Evolutionary conservation across 495 filamentous ascomycete species (phyloP).

Genomic region (Aspergillus bertholletiae): DNA sequence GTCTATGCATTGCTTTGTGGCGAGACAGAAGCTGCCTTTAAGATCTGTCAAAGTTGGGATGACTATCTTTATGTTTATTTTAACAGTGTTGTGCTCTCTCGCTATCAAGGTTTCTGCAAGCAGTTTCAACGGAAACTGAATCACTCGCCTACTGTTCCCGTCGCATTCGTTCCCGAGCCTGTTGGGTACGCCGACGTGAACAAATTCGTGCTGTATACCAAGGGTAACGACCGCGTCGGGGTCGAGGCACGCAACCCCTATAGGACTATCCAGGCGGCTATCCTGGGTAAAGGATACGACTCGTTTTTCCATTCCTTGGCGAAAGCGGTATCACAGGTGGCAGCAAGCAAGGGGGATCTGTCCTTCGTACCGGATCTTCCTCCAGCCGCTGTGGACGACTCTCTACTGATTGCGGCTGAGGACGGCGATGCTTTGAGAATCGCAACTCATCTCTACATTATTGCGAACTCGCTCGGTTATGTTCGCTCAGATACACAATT

Average conservation of each 20-base stretch:
- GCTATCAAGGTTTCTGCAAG: slow-evolving; percentile 43
- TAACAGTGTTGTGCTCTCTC: slow-evolving; percentile 68
- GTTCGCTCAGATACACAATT: slow-evolving; percentile 31
- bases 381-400: slow-evolving; percentile 27
- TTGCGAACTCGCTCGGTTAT: slow-evolving; percentile 36
- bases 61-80: slow-evolving; percentile 89
- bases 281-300: slow-evolving; percentile 37
- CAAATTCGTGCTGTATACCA: slow-evolving; percentile 37
- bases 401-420: slow-evolving; percentile 35
- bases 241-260: slow-evolving; percentile 42
- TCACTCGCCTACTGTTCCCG: slow-evolving; percentile 29
- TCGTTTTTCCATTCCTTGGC: slow-evolving; percentile 35
- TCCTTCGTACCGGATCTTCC: slow-evolving; percentile 32
- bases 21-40: slow-evolving; percentile 69
- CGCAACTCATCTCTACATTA: slow-evolving; percentile 48
- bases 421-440: slow-evolving; percentile 41
- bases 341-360: slow-evolving; percentile 15
- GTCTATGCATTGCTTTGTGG: slow-evolving; percentile 88
- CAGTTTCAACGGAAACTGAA: slow-evolving; percentile 42
- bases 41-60: slow-evolving; percentile 77
- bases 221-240: slow-evolving; percentile 32
- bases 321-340: slow-evolving; percentile 34
- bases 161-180: slow-evolving; percentile 35
- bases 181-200: slow-evolving; percentile 37
- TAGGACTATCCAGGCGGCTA: slow-evolving; percentile 46